Base-by-base conservation (phyloP, 2,329 filamentous ascomycete genomes). In the Passalora sequoiae region DNA sequence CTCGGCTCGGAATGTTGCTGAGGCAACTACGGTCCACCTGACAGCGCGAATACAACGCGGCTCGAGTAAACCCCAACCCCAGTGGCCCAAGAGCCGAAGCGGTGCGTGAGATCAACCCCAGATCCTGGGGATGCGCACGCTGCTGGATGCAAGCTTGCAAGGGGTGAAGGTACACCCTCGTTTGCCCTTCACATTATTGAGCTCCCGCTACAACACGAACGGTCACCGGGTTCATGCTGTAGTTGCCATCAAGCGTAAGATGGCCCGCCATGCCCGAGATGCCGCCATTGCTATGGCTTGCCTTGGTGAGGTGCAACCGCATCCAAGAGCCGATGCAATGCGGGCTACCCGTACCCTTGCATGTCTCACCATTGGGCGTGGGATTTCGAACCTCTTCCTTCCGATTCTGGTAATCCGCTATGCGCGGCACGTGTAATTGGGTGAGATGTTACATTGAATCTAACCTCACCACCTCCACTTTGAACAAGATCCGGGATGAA, bases 121-220 rank as follows among this genome's bases (percentile, higher is more conserved):
- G 40, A 30, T 38, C 40, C 32, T 43, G 40, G 40, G 29, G 40
- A 21, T 20, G 19, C n/a, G 17, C 6, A 17, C 13, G 2, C n/a
- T 40, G 4, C 12, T 21, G 13, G 25, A 30, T 31, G 17, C 25
- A 27, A 15, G n/a, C 27, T n/a, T 28, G 19, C 15, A 28, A 21
- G 17, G 38, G 27, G 38, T 12, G 15, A 17, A 20, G 2, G 31
- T 17, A 22, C 27, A 19, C 28, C 4, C 16, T 31, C 27, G 17
- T n/a, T 20, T 21, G 27, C 19, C 16, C 38, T 29, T 15, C n/a
- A n/a, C n/a, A 19, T 28, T 12, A 27, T 13, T 32, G 7, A 4
- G 3, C 33, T 36, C 33, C n/a, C 33, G 12, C 33, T 13, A 33
- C 31, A 36, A 24, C 12, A 5, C 15, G 33, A 24, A 20, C 20